Conservation (phyloP, 257 asterid species). For the Lithospermum erythrorhizon region DNA sequence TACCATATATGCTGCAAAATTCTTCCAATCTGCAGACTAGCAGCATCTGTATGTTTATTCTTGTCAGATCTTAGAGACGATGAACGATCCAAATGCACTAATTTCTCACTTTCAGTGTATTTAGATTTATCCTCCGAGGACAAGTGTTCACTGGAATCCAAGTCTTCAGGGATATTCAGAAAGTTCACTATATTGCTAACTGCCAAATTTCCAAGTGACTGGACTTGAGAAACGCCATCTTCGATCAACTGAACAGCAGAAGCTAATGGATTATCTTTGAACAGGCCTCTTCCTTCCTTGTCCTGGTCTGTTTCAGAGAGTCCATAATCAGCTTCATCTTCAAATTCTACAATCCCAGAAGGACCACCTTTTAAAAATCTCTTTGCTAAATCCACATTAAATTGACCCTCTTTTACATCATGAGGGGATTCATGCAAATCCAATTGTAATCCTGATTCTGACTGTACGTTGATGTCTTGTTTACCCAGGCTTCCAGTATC, state of each 20-base stretch:
- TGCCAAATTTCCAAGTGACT: conserved; percentile 88
- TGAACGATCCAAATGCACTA: conserved; percentile 36
- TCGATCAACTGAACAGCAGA: conserved; percentile 90
- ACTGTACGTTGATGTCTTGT: conserved; percentile 31
- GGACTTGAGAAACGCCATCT: conserved; percentile 93
- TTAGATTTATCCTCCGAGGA: conserved; percentile 11
- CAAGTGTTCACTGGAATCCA: conserved; percentile 10
- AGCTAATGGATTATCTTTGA: conserved; percentile 62
- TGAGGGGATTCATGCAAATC: conserved; percentile 58
- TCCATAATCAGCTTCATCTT: conserved; percentile 37
- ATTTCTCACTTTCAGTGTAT: conserved; percentile 6
- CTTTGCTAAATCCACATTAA: conserved; percentile 34
- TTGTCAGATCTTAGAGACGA: conserved; percentile 68
- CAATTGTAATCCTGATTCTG: conserved; percentile 32
- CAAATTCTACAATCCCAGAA: conserved; percentile 68
- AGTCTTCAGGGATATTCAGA: conserved; percentile 67
- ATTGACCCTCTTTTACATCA: conserved; percentile 38
- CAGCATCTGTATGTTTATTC: conserved; percentile 54
- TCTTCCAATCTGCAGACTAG: conserved; percentile 69
- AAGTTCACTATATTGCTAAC: conserved; percentile 79
- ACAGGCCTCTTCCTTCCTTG: conserved; percentile 41
- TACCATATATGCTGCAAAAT: conserved; percentile 73
- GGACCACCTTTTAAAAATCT: conserved; percentile 32
- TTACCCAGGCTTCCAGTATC: conserved; percentile 41
- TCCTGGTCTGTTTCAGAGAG: conserved; percentile 29